Percentiles rank a stretch among this genome's conserved stretches.
Conservation (phyloP, 805 yeast species). For the Hyphopichia homilentoma region DNA sequence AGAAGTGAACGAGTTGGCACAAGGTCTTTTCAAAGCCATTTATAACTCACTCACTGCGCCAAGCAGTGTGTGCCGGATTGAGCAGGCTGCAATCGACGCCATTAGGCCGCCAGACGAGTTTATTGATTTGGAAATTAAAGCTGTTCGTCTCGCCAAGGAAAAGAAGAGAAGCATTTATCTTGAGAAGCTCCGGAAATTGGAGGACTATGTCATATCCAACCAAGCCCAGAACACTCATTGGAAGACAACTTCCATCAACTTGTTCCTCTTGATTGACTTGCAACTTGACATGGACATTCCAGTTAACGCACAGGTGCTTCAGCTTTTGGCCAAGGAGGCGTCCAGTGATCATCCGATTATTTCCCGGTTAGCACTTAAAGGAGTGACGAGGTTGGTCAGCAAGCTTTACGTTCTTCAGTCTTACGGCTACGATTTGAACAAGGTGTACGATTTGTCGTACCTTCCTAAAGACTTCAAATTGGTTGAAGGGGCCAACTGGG, state of each 20-base stretch:
- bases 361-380: conserved; percentile 55
- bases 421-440: conserved; percentile 44
- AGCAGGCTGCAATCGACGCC: conserved; percentile 36
- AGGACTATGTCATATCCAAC: conserved; percentile 25
- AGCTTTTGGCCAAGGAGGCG: conserved; percentile 44
- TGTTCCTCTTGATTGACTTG: conserved; percentile 48
- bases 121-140: conserved; percentile 54
- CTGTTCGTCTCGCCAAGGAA: conserved; percentile 61
- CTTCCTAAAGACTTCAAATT: conserved; percentile 31
- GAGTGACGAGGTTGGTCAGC: conserved; percentile 51
- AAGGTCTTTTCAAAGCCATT: conserved; percentile 41
- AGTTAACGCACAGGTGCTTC: conserved; percentile 37
- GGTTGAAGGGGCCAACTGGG: conserved; percentile 46
- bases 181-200: conserved; percentile 39
- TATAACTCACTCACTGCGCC: conserved; percentile 28
- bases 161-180: conserved; percentile 46
- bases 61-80: conserved; percentile 45
- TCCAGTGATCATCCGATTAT: conserved; percentile 66
- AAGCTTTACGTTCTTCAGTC: conserved; percentile 44
- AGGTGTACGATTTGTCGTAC: conserved; percentile 37
- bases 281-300: conserved; percentile 53
- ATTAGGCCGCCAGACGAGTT: conserved; percentile 61
- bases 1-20: conserved; percentile 53
- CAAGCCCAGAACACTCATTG: conserved; percentile 44
- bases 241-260: conserved; percentile 49